Percentiles rank a stretch among this genome's conserved stretches.
These are phyloP conservation scores for Pyricularia pennisetigena DNA, from an alignment of 2,329 filamentous ascomycete species.

Conservation along the genomic window DNA sequence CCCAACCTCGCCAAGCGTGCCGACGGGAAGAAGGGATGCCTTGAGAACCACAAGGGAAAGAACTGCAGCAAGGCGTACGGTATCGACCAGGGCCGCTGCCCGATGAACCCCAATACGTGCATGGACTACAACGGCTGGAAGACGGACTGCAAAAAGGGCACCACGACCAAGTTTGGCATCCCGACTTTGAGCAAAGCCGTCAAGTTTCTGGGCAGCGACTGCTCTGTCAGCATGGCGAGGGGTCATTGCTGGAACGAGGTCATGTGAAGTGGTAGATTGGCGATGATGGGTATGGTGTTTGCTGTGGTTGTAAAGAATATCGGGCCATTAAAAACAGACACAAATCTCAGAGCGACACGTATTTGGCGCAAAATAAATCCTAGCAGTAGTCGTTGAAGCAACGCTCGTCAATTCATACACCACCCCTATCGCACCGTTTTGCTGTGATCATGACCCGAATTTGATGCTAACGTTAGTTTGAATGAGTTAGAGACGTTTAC, in stretches of 20 bases:
- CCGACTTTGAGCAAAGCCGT: conserved; percentile 3
- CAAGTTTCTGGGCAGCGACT: conserved; percentile 4
- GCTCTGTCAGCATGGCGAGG: conserved; percentile 4
- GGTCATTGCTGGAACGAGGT: conserved; percentile 5
- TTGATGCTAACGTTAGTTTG: too few relatives aligned
- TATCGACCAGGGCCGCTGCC: conserved; percentile 1
- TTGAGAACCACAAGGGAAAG: conserved; percentile 3
- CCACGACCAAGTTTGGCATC: not conserved
- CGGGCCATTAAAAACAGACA: too few relatives aligned
- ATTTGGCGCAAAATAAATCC: too few relatives aligned
- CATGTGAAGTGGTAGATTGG: not conserved
- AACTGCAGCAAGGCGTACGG: conserved; percentile 5
- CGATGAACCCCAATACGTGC: conserved; percentile 3
- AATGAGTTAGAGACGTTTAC: too few relatives aligned
- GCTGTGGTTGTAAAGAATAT: not conserved
- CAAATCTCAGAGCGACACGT: too few relatives aligned
- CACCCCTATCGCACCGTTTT: too few relatives aligned
- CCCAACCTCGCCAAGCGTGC: not conserved
- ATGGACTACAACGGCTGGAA: conserved; percentile 6
- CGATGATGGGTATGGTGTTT: not conserved
- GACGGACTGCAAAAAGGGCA: conserved; percentile 7
- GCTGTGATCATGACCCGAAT: too few relatives aligned
- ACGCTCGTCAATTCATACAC: too few relatives aligned
- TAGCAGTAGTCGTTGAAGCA: too few relatives aligned
- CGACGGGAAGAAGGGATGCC: conserved; percentile 1